These are phyloP conservation scores for Penicillium coffeae DNA, from an alignment of 495 filamentous ascomycete species.

Conservation along the genomic window DNA sequence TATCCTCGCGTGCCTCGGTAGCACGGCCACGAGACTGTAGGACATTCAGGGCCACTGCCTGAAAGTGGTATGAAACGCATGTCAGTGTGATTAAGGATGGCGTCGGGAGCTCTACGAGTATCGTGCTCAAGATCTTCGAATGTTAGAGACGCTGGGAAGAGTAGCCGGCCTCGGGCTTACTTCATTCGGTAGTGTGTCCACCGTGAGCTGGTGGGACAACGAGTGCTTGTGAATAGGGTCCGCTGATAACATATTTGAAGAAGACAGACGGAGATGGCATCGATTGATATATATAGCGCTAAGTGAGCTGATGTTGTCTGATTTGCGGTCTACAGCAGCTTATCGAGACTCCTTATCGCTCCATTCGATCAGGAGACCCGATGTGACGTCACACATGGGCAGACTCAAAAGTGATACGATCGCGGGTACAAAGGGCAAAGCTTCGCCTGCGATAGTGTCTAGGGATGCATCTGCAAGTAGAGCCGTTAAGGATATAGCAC, in stretches of 20 bases:
- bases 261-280: background rate
- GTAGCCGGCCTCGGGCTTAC: background rate
- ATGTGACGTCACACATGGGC: background rate
- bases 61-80: background rate
- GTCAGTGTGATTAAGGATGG: background rate
- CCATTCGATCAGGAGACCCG: background rate
- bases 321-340: background rate
- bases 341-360: background rate
- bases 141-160: background rate
- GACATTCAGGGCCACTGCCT: background rate
- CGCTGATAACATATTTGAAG: background rate
- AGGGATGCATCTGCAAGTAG: no score
- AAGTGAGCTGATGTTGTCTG: background rate
- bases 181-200: background rate
- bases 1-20: background rate
- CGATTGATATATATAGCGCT: background rate
- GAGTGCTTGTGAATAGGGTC: background rate
- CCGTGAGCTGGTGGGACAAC: background rate
- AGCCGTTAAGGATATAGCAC: no score
- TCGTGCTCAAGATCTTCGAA: background rate
- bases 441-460: no score
- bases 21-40: background rate
- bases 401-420: background rate
- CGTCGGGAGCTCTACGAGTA: background rate
- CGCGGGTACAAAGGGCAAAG: no score